Percentiles rank a stretch among this genome's conserved stretches.
These are phyloP conservation scores for Alternaria metachromatica DNA, from an alignment of 2,329 filamentous ascomycete species.

Conservation along the genomic window DNA sequence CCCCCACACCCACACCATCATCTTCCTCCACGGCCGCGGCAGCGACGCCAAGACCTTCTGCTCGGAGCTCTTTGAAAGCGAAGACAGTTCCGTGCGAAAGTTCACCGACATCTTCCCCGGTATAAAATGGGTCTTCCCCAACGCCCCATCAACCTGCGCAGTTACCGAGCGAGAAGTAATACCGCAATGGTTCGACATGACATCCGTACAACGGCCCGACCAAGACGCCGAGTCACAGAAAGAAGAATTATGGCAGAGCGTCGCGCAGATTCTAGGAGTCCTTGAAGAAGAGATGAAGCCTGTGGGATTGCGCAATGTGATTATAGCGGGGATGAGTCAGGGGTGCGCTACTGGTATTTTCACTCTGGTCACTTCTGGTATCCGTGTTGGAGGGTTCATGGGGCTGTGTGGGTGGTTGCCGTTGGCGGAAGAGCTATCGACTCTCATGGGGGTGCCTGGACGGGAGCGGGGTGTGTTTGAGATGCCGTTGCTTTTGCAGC, in stretches of 20 bases:
- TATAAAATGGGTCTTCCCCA: slow-evolving; percentile 57
- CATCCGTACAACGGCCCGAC: slow-evolving; percentile 51
- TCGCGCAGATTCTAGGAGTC: slow-evolving; percentile 41
- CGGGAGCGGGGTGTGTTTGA: background rate
- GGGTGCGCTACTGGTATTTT: slow-evolving; percentile 30
- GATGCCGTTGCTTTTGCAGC: slow-evolving; percentile 55
- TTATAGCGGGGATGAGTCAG: slow-evolving; percentile 35
- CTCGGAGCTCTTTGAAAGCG: slow-evolving; percentile 49
- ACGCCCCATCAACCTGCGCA: slow-evolving; percentile 43
- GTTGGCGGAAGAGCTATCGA: slow-evolving; percentile 8
- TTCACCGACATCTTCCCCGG: slow-evolving; percentile 50
- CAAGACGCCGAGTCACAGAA: slow-evolving; percentile 54
- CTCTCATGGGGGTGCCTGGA: background rate
- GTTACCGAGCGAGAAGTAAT: slow-evolving; percentile 27
- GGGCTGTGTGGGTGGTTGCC: slow-evolving; percentile 34
- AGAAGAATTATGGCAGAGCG: slow-evolving; percentile 51
- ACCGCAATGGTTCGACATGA: slow-evolving; percentile 61
- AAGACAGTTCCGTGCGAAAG: slow-evolving; percentile 26
- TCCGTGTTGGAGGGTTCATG: slow-evolving; percentile 22
- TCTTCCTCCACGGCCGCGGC: slow-evolving; percentile 57
- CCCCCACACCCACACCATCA: slow-evolving; percentile 55
- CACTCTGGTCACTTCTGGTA: slow-evolving; percentile 3
- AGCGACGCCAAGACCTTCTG: slow-evolving; percentile 49
- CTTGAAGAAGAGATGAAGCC: slow-evolving; percentile 19
- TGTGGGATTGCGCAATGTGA: slow-evolving; percentile 12